phyloP scores from a whole-genome alignment of 2,329 filamentous ascomycete genomes.

The Sarocladium kiliense region DNA sequence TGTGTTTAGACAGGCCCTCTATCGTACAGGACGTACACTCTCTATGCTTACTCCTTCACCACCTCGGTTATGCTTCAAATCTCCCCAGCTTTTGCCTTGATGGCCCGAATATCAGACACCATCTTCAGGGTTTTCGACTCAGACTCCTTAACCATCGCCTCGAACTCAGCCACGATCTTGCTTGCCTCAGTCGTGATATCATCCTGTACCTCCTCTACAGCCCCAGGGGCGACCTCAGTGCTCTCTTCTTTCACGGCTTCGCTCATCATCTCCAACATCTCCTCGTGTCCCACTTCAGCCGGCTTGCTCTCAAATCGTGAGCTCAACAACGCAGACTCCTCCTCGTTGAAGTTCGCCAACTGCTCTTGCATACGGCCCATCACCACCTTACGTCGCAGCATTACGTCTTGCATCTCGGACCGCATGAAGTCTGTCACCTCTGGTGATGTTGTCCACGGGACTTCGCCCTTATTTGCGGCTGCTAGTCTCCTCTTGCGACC shows the following conservation, averaged over 20 bases:
- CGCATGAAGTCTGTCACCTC: constrained; percentile 37
- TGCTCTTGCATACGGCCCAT: constrained; percentile 31
- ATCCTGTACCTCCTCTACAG: neutral
- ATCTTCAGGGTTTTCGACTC: neutral
- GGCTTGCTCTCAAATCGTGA: constrained; percentile 20
- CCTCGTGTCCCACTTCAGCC: constrained; percentile 25
- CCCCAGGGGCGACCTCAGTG: constrained; percentile 7
- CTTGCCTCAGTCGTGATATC: constrained; percentile 7
- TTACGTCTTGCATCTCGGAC: constrained; percentile 23
- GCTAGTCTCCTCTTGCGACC: constrained; percentile 65
- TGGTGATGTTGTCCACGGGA: constrained; percentile 54
- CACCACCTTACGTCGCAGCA: constrained; percentile 27
- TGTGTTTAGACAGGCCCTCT: neutral
- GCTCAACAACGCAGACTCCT: constrained; percentile 29
- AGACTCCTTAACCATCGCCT: constrained; percentile 15
- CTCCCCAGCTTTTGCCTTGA: neutral
- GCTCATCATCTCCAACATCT: constrained; percentile 29
- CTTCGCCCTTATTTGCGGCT: constrained; percentile 54
- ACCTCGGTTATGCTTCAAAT: neutral
- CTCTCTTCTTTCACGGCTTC: constrained; percentile 13
- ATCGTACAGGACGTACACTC: constrained; percentile 1
- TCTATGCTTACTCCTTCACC: neutral
- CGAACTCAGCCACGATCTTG: constrained; percentile 16
- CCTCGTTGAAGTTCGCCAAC: constrained; percentile 30
- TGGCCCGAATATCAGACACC: neutral